phyloP scores from a whole-genome alignment of 2,329 filamentous ascomycete genomes.

The Verticillium longisporum region DNA sequence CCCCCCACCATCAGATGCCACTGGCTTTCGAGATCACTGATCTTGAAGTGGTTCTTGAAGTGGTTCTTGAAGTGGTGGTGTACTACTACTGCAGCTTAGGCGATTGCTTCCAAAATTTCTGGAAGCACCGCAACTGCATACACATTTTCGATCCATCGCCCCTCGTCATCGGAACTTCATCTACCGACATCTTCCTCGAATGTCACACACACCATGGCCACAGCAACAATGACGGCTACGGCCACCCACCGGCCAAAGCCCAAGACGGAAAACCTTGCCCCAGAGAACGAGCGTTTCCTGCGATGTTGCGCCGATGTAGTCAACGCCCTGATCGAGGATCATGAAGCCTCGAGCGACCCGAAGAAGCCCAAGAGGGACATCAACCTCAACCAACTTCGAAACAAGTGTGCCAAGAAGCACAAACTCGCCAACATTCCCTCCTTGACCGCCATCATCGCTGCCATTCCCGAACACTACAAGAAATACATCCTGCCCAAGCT shows the following conservation, averaged over 20 bases:
- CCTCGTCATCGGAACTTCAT: too few species aligned
- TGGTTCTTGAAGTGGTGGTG: not conserved
- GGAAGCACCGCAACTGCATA: not conserved
- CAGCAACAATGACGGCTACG: conserved; percentile 51
- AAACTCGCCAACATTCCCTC: conserved; percentile 81
- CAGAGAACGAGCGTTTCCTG: conserved; percentile 92
- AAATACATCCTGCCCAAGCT: conserved; percentile 97
- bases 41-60: not conserved
- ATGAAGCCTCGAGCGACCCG: conserved; percentile 71
- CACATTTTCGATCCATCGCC: not conserved
- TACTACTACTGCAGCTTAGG: conserved; percentile 3
- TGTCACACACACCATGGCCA: conserved; percentile 25
- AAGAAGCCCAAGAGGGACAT: conserved; percentile 73
- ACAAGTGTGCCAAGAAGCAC: conserved; percentile 89
- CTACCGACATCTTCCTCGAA: too few species aligned
- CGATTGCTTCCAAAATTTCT: not conserved
- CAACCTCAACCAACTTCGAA: conserved; percentile 83
- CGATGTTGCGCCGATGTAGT: conserved; percentile 94
- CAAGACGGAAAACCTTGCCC: conserved; percentile 70
- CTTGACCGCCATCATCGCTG: conserved; percentile 92
- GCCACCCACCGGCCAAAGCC: conserved; percentile 61
- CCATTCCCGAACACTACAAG: conserved; percentile 98
- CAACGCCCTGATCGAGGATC: conserved; percentile 87
- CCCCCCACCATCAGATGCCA: not conserved
- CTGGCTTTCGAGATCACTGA: conserved; percentile 4